These are phyloP conservation scores for Mycena metata DNA, from an alignment of 768 basidiomycete species.

Conservation along the genomic window DNA sequence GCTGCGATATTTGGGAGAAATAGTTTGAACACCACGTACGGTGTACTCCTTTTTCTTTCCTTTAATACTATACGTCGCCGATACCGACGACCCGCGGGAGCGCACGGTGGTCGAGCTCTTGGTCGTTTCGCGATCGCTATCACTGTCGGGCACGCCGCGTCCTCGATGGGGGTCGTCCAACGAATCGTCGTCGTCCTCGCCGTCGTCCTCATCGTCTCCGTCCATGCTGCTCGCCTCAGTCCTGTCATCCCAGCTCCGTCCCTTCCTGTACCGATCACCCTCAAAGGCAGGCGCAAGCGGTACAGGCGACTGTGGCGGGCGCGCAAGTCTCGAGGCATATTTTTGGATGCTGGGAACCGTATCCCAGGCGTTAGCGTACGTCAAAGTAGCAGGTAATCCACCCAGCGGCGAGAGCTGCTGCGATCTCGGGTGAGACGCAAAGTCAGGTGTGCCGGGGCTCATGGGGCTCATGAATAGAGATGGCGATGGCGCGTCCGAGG, in stretches of 20 bases:
- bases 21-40: slow-evolving; percentile 80
- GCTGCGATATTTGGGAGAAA: slow-evolving; percentile 63
- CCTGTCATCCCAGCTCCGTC: slow-evolving; percentile 64
- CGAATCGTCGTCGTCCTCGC: slow-evolving; percentile 68
- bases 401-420: slow-evolving; percentile 57
- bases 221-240: slow-evolving; percentile 82
- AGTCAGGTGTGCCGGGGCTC: slow-evolving; percentile 51
- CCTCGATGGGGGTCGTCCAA: slow-evolving; percentile 50
- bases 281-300: slow-evolving; percentile 66
- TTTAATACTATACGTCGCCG: slow-evolving; percentile 50
- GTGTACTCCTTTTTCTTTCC: slow-evolving; percentile 70
- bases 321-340: slow-evolving; percentile 74
- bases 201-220: slow-evolving; percentile 85
- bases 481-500: slow-evolving; percentile 68
- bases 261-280: slow-evolving; percentile 56
- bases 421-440: slow-evolving; percentile 48
- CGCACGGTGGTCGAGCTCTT: slow-evolving; percentile 42
- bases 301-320: slow-evolving; percentile 58
- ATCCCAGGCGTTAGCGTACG: slow-evolving; percentile 91
- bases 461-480: slow-evolving; percentile 56
- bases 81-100: slow-evolving; percentile 46
- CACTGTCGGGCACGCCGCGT: slow-evolving; percentile 50
- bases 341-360: slow-evolving; percentile 81
- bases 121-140: slow-evolving; percentile 46
- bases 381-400: slow-evolving; percentile 70